Conservation (phyloP, 257 asterid species). For the Parsonsia alboflavescens region DNA sequence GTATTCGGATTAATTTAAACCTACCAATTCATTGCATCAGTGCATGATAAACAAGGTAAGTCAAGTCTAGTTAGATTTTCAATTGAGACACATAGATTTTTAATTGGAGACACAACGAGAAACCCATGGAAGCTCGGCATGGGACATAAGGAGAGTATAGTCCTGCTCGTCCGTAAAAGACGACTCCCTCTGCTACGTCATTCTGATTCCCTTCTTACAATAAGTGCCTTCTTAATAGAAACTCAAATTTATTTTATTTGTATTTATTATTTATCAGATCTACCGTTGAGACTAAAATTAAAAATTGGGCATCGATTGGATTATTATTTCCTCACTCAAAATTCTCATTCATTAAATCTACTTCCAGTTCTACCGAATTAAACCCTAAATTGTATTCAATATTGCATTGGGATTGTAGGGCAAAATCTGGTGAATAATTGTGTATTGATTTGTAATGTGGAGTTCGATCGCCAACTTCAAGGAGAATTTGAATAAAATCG, state of each 20-base stretch:
- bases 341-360: background rate
- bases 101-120: too few relatives aligned
- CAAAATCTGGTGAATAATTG: background rate
- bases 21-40: too few relatives aligned
- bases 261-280: background rate
- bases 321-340: background rate
- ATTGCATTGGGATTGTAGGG: too few relatives aligned
- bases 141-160: too few relatives aligned
- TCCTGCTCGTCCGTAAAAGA: too few relatives aligned
- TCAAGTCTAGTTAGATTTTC: too few relatives aligned
- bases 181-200: too few relatives aligned
- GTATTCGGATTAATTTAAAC: too few relatives aligned
- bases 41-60: too few relatives aligned
- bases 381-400: background rate
- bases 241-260: background rate
- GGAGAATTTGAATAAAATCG: slow-evolving; percentile 82
- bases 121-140: too few relatives aligned
- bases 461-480: slow-evolving; percentile 83
- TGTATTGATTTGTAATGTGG: slow-evolving; percentile 53
- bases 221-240: background rate
- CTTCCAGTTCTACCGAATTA: background rate
- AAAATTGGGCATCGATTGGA: background rate
- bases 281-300: background rate
- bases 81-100: too few relatives aligned
- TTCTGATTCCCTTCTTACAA: background rate